phyloP scores from a whole-genome alignment of 352 stramenopile genomes.

The Peronosclerospora sorghi region DNA sequence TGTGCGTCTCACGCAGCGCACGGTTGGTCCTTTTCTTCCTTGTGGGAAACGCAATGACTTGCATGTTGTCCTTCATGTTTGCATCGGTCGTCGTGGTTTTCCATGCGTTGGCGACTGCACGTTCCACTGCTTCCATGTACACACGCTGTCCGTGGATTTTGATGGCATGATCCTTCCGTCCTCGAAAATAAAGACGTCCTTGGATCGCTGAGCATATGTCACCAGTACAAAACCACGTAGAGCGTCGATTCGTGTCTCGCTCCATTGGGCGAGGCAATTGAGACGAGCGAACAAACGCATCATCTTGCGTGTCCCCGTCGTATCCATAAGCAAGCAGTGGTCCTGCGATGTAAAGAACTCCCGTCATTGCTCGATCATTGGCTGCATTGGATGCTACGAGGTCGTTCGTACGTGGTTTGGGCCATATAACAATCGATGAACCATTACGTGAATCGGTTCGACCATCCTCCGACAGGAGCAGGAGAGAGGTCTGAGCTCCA shows the following conservation, averaged over 20 bases:
- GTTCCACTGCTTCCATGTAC: constrained; percentile 40
- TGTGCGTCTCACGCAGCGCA: constrained; percentile 4
- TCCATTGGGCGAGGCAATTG: background rate
- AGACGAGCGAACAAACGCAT: constrained; percentile 2
- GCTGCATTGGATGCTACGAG: background rate
- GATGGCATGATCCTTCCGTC: constrained; percentile 33
- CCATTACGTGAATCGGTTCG: background rate
- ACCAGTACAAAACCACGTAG: constrained; percentile 26
- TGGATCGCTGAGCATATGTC: constrained; percentile 29
- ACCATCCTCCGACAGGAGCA: constrained; percentile 8
- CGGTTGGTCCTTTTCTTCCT: constrained; percentile 9
- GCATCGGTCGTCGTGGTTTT: background rate
- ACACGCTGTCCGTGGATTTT: constrained; percentile 48
- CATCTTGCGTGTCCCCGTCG: constrained; percentile 1
- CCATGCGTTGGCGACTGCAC: constrained; percentile 13
- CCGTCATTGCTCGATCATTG: background rate
- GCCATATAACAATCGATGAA: constrained; percentile 7
- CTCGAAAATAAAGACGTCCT: constrained; percentile 27
- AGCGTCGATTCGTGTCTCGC: background rate
- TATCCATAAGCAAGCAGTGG: constrained; percentile 27
- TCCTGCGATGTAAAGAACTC: constrained; percentile 31
- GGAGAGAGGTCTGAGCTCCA: constrained; percentile 11
- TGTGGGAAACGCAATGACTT: constrained; percentile 15
- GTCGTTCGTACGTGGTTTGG: background rate
- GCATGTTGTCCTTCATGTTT: background rate